Evolutionary conservation across 805 yeast genomes (phyloP).

Genomic region (Candida nonsorbophila): DNA sequence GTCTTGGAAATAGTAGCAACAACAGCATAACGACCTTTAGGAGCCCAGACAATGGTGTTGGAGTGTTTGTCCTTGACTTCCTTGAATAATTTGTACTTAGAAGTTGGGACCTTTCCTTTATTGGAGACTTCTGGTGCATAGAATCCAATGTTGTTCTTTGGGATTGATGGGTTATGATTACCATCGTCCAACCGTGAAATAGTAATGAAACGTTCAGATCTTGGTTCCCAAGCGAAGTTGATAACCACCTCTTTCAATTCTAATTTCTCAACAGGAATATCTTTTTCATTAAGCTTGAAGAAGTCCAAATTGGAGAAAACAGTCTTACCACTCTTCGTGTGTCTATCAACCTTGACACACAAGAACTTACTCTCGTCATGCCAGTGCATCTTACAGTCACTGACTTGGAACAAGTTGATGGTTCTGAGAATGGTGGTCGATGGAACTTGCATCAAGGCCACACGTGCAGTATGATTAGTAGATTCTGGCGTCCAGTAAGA

Average conservation of each 20-base stretch:
- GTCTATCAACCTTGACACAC: slow-evolving; percentile 95
- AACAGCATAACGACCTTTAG: slow-evolving; percentile 82
- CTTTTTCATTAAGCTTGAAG: slow-evolving; percentile 81
- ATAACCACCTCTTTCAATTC: slow-evolving; percentile 87
- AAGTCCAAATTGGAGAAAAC: slow-evolving; percentile 87
- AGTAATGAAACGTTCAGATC: slow-evolving; percentile 77
- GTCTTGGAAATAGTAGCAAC: slow-evolving; percentile 44
- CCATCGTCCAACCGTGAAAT: slow-evolving; percentile 60
- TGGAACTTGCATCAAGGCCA: slow-evolving; percentile 83
- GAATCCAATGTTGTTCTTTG: slow-evolving; percentile 67
- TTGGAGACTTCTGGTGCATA: slow-evolving; percentile 68
- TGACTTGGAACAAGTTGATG: slow-evolving; percentile 89
- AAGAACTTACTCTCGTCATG: slow-evolving; percentile 78
- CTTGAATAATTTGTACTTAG: slow-evolving; percentile 56
- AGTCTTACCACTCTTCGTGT: slow-evolving; percentile 91
- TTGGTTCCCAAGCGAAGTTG: slow-evolving; percentile 95
- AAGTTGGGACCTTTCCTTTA: slow-evolving; percentile 40
- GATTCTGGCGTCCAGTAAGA: slow-evolving; percentile 98
- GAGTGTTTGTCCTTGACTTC: slow-evolving; percentile 55
- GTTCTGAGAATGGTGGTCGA: slow-evolving; percentile 80
- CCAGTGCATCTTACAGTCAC: slow-evolving; percentile 90
- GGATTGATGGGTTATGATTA: slow-evolving; percentile 56
- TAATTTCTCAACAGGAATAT: slow-evolving; percentile 89
- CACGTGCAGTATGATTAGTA: slow-evolving; percentile 90
- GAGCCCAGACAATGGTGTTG: slow-evolving; percentile 81